These are phyloP conservation scores for Williopsis jadinii DNA, from an alignment of 1,139 yeast genomes.

Conservation along the genomic window DNA sequence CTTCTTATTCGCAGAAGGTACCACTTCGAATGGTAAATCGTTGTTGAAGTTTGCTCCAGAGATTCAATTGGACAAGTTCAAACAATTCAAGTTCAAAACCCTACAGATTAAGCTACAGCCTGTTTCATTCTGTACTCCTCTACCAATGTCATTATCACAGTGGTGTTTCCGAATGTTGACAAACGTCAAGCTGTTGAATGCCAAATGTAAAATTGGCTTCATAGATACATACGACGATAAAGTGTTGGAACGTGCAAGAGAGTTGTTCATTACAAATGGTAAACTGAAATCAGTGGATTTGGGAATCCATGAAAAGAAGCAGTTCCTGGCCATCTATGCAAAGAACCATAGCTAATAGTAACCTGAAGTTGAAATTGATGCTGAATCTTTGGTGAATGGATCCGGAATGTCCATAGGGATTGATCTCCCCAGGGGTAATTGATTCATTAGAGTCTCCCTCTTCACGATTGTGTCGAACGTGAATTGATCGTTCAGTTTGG, in stretches of 20 bases:
- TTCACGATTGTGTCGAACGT: constrained; percentile 13
- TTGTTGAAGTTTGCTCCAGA: constrained; percentile 38
- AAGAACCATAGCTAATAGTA: too few relatives aligned
- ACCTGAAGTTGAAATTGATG: too few relatives aligned
- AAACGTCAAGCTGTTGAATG: constrained; percentile 10
- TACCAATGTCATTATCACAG: too few relatives aligned
- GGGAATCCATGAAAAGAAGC: background rate
- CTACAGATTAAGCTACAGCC: constrained; percentile 18
- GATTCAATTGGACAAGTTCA: constrained; percentile 13
- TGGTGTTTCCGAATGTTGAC: too few relatives aligned
- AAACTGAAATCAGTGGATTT: constrained; percentile 24
- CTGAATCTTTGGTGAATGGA: too few relatives aligned
- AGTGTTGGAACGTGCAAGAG: too few relatives aligned
- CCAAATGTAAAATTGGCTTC: constrained; percentile 24
- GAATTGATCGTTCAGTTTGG: constrained; percentile 17
- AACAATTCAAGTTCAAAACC: constrained; percentile 31
- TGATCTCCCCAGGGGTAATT: constrained; percentile 20
- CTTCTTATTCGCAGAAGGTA: constrained; percentile 57
- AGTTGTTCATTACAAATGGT: constrained; percentile 26
- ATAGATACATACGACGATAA: constrained; percentile 2
- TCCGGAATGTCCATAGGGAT: constrained; percentile 12
- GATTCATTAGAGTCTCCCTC: constrained; percentile 7
- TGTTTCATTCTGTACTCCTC: too few relatives aligned
- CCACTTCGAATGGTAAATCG: constrained; percentile 60
- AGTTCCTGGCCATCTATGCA: background rate